These are phyloP conservation scores for Monascus purpureus DNA, from an alignment of 495 filamentous ascomycete genomes.

Conservation along the genomic window DNA sequence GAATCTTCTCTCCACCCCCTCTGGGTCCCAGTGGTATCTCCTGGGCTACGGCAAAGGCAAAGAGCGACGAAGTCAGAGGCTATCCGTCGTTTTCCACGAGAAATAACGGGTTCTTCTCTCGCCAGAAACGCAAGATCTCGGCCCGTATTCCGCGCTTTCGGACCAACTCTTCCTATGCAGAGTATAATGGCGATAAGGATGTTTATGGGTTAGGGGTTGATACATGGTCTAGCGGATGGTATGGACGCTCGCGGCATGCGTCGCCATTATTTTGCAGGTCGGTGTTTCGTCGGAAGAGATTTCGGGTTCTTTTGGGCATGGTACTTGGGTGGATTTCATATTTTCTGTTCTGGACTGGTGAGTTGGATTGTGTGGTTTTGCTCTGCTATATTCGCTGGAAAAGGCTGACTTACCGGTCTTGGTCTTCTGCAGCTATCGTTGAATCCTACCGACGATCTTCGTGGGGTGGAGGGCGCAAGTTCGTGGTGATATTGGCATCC, in stretches of 20 bases:
- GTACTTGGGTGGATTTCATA: conserved; percentile 48
- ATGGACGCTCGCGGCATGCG: conserved; percentile 19
- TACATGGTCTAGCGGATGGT: conserved; percentile 4
- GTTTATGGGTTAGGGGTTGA: conserved; percentile 40
- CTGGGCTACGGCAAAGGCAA: conserved; percentile 69
- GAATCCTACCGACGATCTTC: conserved; percentile 40
- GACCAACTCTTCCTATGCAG: conserved; percentile 10
- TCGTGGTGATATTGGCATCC: conserved; percentile 84
- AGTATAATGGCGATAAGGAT: conserved; percentile 60
- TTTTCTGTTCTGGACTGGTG: conserved; percentile 44
- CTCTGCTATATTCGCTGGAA: background rate
- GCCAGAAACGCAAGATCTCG: conserved; percentile 62
- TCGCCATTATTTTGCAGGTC: conserved; percentile 23
- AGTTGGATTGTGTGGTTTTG: conserved; percentile 25
- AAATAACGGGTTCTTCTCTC: conserved; percentile 70
- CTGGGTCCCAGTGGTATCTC: conserved; percentile 40
- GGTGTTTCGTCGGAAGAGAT: conserved; percentile 38
- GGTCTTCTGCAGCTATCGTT: conserved; percentile 15
- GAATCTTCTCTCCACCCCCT: conserved; percentile 24
- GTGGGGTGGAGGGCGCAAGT: conserved; percentile 76
- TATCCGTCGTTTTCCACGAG: conserved; percentile 71
- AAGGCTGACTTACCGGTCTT: background rate
- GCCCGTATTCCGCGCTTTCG: conserved; percentile 59
- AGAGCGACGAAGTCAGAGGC: conserved; percentile 57
- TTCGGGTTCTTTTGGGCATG: conserved; percentile 43